phyloP scores from a whole-genome alignment of 805 yeast species.

The Wickerhamiella shivajii region DNA sequence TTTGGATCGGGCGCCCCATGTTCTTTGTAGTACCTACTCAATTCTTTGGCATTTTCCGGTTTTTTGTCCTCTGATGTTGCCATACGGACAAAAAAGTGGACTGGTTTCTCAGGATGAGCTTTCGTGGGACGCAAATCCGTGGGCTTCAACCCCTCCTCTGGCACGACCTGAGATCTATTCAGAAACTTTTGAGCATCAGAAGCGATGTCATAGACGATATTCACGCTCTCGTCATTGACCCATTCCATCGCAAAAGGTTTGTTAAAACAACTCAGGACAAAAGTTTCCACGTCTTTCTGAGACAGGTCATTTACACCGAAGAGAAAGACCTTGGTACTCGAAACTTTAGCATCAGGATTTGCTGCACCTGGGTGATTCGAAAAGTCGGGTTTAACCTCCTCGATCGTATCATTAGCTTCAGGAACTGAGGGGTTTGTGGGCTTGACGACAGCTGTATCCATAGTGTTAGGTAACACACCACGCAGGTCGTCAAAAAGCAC shows the following conservation, averaged over 20 bases:
- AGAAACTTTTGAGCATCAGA: slow-evolving; percentile 30
- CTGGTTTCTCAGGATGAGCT: slow-evolving; percentile 25
- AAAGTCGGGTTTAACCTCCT: too few relatives aligned
- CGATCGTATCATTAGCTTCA: too few relatives aligned
- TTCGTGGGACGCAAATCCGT: slow-evolving; percentile 20
- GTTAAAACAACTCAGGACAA: slow-evolving; percentile 34
- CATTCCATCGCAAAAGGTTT: slow-evolving; percentile 34
- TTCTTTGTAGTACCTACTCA: slow-evolving; percentile 48
- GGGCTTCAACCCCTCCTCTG: slow-evolving; percentile 14
- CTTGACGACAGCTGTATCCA: too few relatives aligned
- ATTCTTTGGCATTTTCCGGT: slow-evolving; percentile 39
- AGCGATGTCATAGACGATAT: slow-evolving; percentile 35
- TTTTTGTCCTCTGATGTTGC: slow-evolving; percentile 43
- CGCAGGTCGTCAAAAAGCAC: too few relatives aligned
- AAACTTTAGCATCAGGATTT: too few relatives aligned
- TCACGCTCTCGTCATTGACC: slow-evolving; percentile 50
- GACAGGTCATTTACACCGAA: slow-evolving; percentile 52
- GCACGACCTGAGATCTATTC: slow-evolving; percentile 11
- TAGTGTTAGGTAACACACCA: too few relatives aligned
- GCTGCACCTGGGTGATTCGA: too few relatives aligned
- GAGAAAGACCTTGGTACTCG: too few relatives aligned
- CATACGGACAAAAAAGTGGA: slow-evolving; percentile 32
- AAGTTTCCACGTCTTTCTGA: slow-evolving; percentile 43
- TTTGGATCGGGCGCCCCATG: slow-evolving; percentile 53
- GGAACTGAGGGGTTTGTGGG: too few relatives aligned